Conservation (phyloP, 305 asterid species). For the Solanum chacoense region DNA sequence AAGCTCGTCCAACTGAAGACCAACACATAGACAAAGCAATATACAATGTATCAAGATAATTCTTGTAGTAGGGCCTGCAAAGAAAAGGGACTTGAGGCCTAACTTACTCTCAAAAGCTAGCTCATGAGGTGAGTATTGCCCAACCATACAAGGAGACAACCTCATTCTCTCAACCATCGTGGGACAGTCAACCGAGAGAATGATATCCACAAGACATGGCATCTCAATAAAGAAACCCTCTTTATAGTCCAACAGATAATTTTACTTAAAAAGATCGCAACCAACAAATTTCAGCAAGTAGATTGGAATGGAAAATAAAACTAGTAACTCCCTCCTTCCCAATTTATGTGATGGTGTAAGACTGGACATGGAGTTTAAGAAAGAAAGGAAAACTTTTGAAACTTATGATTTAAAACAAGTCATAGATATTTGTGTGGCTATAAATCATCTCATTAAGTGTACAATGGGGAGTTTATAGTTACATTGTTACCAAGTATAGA, state of each 20-base stretch:
- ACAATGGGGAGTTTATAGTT: not conserved
- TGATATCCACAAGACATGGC: not conserved
- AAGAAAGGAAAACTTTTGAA: not conserved
- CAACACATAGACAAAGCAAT: not conserved
- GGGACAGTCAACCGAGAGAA: not conserved
- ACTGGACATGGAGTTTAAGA: not conserved
- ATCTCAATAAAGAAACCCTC: not conserved
- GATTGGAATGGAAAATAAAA: not conserved
- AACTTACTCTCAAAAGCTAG: not conserved
- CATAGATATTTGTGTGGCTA: not conserved
- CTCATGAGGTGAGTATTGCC: not conserved
- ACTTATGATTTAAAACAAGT: not conserved
- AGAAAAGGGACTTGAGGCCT: not conserved
- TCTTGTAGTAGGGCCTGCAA: not conserved
- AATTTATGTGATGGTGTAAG: not conserved
- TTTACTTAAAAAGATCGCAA: not conserved
- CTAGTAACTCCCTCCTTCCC: not conserved
- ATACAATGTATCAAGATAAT: not conserved
- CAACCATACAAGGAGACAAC: not conserved
- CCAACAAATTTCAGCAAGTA: not conserved
- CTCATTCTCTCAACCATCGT: not conserved
- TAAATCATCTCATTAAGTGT: not conserved
- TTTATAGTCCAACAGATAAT: not conserved
- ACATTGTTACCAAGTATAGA: not conserved
- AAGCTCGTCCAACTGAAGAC: not conserved